These are phyloP conservation scores for Coemansia sp. DNA, from an alignment of 192 early-diverging fungal genomes.

Conservation along the genomic window DNA sequence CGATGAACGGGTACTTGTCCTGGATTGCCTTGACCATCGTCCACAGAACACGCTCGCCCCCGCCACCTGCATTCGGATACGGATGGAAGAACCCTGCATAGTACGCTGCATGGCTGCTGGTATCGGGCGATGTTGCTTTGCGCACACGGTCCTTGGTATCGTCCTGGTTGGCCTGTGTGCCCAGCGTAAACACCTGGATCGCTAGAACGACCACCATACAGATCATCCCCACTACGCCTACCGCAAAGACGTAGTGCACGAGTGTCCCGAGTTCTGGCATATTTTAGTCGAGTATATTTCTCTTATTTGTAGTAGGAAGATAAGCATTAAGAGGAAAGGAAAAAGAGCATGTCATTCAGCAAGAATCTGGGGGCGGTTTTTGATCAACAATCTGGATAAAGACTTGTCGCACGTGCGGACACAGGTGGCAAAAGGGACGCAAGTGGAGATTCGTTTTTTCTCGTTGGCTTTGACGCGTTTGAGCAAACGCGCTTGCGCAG, in stretches of 20 bases:
- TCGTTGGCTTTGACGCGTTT: background rate
- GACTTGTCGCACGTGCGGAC: too few species aligned
- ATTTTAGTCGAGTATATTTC: background rate
- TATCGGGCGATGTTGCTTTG: conserved; percentile 21
- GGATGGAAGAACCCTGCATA: conserved; percentile 91
- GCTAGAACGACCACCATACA: conserved; percentile 12
- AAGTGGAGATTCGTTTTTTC: too few species aligned
- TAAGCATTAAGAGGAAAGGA: conserved; percentile 4
- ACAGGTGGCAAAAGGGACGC: too few species aligned
- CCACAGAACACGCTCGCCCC: conserved; percentile 98
- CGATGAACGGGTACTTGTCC: conserved; percentile 62
- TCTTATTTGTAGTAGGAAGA: background rate
- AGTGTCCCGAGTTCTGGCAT: conserved; percentile 25
- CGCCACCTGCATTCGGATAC: conserved; percentile 89
- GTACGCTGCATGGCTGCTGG: conserved; percentile 40
- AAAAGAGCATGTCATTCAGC: too few species aligned
- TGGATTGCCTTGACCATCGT: conserved; percentile 80
- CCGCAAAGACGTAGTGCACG: conserved; percentile 26
- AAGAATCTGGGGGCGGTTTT: too few species aligned
- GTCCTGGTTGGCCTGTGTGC: conserved; percentile 33
- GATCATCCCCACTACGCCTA: conserved; percentile 21
- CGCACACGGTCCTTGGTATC: background rate
- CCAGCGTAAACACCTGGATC: conserved; percentile 28
- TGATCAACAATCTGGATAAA: too few species aligned
- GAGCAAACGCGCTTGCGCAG: background rate